Percentiles rank a stretch among this genome's conserved stretches.
These are phyloP conservation scores for Daedalea quercina DNA, from an alignment of 768 basidiomycete species.

Conservation along the genomic window DNA sequence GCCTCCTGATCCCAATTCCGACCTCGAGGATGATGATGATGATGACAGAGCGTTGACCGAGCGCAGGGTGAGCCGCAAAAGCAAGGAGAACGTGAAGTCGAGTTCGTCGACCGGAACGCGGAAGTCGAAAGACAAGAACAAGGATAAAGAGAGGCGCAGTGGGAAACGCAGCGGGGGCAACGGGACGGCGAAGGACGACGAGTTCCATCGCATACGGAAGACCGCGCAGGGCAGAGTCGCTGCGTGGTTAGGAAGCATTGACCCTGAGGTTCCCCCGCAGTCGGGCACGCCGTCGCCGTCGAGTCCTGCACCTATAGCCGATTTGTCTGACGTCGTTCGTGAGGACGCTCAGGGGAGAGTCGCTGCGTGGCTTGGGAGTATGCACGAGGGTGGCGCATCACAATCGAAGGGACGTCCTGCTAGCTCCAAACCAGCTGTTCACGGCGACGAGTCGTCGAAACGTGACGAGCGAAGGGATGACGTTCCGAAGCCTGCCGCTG, in stretches of 20 bases:
- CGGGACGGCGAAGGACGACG: constrained; percentile 25
- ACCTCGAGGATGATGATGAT: constrained; percentile 5
- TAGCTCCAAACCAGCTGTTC: background rate
- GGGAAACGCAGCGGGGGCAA: constrained; percentile 15
- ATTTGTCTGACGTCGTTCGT: constrained; percentile 17
- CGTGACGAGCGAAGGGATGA: background rate
- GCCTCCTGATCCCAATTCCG: constrained; percentile 6
- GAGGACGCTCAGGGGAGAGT: constrained; percentile 60
- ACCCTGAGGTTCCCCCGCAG: constrained; percentile 47
- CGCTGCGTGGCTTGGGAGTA: constrained; percentile 67
- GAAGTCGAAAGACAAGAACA: constrained; percentile 16
- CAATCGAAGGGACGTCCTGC: background rate
- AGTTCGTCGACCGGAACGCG: background rate
- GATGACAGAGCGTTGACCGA: background rate
- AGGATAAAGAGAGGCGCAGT: constrained; percentile 19
- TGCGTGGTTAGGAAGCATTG: constrained; percentile 69
- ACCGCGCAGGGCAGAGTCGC: constrained; percentile 68
- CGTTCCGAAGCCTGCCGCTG: background rate
- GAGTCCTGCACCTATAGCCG: constrained; percentile 3
- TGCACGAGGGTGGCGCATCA: constrained; percentile 21
- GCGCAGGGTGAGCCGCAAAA: constrained; percentile 5
- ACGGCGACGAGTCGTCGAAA: background rate
- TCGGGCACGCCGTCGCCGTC: constrained; percentile 18
- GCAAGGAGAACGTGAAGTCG: constrained; percentile 7
- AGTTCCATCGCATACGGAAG: constrained; percentile 30